Percentiles rank a stretch among this genome's conserved stretches.
Evolutionary conservation across 768 basidiomycete species (phyloP).

Genomic region (Suillus variegatus): DNA sequence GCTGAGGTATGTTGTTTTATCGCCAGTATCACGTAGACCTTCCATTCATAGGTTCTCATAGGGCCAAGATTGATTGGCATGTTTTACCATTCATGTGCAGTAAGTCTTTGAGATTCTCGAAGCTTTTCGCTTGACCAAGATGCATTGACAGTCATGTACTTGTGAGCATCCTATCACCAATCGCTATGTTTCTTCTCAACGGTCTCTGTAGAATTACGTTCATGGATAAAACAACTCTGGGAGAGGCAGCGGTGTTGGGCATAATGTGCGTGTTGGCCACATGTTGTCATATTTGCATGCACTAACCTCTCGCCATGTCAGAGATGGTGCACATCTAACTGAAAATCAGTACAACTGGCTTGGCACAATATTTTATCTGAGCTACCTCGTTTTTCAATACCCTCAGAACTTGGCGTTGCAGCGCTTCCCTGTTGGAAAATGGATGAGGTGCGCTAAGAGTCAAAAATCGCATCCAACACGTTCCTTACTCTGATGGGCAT

Average conservation of each 20-base stretch:
- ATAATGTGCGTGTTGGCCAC: conserved; percentile 48
- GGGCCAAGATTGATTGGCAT: conserved; percentile 77
- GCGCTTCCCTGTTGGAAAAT: conserved; percentile 75
- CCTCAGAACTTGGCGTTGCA: conserved; percentile 81
- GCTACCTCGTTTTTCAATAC: conserved; percentile 63
- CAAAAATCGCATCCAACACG: neutral
- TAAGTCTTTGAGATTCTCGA: conserved; percentile 38
- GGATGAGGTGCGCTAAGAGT: conserved; percentile 63
- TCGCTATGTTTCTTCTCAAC: neutral
- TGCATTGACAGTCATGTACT: conserved; percentile 56
- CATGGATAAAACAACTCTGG: conserved; percentile 74
- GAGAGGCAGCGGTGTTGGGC: conserved; percentile 71
- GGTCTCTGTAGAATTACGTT: conserved; percentile 63
- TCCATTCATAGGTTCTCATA: conserved; percentile 3
- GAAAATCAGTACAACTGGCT: conserved; percentile 79
- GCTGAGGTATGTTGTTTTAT: conserved; percentile 45
- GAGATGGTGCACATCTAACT: conserved; percentile 54
- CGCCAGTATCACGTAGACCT: neutral
- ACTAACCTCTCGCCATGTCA: conserved; percentile 22
- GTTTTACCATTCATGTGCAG: conserved; percentile 83
- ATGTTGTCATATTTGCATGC: neutral
- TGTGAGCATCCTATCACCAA: conserved; percentile 43
- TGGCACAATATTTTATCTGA: conserved; percentile 75
- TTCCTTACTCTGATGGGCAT: conserved; percentile 7
- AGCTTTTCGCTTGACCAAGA: conserved; percentile 5